These are phyloP conservation scores for Lotmaria passim DNA, from an alignment of 208 protist genomes.

Conservation along the genomic window DNA sequence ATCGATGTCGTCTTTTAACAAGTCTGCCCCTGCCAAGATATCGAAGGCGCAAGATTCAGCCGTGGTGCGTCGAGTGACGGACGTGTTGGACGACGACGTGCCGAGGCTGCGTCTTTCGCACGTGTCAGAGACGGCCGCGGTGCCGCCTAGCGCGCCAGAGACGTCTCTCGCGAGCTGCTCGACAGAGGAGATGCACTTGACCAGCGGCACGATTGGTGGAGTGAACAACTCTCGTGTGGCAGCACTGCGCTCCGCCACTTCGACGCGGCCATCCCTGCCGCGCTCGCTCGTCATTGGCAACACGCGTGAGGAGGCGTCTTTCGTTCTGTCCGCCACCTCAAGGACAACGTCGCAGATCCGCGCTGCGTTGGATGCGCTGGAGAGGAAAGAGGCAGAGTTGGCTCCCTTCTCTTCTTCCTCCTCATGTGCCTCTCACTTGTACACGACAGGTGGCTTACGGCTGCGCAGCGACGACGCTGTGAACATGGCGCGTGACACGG, in stretches of 20 bases:
- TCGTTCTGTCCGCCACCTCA: not conserved
- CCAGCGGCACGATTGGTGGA: not conserved
- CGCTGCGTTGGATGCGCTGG: slow-evolving; percentile 4
- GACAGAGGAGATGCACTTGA: slow-evolving; percentile 15
- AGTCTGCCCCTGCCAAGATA: not conserved
- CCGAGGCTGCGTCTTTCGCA: slow-evolving; percentile 30
- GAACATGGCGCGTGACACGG: slow-evolving; percentile 16
- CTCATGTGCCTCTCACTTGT: not conserved
- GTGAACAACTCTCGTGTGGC: not conserved
- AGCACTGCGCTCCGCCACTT: slow-evolving; percentile 3
- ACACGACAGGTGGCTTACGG: not conserved
- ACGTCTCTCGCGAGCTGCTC: not conserved
- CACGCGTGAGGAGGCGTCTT: not conserved
- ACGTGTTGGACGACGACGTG: slow-evolving; percentile 3
- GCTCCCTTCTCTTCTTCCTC: not conserved
- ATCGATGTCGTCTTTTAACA: not conserved
- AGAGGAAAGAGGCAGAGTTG: not conserved
- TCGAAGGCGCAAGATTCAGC: not conserved
- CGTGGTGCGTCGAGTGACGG: not conserved
- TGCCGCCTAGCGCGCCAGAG: not conserved
- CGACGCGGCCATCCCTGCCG: slow-evolving; percentile 1
- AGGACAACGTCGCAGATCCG: slow-evolving; percentile 9
- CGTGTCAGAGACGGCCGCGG: not conserved
- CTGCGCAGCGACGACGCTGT: slow-evolving; percentile 7
- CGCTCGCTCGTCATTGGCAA: slow-evolving; percentile 14